Evolutionary conservation across 805 yeast species (phyloP), one percentile per base, ranked within the genome.

Genomic region (Pichia cephalocereana): DNA sequence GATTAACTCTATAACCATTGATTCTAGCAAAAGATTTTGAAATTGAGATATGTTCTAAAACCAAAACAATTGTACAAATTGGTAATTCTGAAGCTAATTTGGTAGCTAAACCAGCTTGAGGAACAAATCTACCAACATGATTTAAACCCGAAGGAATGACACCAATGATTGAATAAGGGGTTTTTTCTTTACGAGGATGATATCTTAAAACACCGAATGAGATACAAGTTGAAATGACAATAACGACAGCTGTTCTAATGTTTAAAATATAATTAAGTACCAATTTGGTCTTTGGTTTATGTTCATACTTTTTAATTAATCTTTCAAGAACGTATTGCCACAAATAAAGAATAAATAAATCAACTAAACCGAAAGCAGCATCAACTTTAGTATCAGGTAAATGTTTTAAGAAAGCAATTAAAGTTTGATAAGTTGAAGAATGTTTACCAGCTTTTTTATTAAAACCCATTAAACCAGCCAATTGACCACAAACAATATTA

Each of bases 1-100:
- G 96, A 51, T 82, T 77, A 58, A 90, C 83, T 58, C 86, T 87
- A 68, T 90, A 90, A 63, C 87, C 96, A 62, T 90, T 89, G 55
- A 89, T 70, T 67, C 97, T 78, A 48, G 96, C 97, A 61, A 90
- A 90, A 1, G 96, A 87, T 66, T 89, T 90, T 46, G 97, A 74
- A 57, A 90, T 90, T 46, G 97, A 89, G 62, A 90, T 90, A 65
- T 90, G 97, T 66, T 90, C 97, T 56, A 90, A 73, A 54, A 90
- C 75, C 57, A 90, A 73, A 51, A 90, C 81, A 57, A 90, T 83
- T 19, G 82, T 76, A 15, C 96, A 83, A 43, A 90, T 91, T 9
- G 97, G 97, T 44, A 90, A 68, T 58, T 89, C 91, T 4, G 82
- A 67, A 14, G 86, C 93, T 64, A 90, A 66, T 36, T 75, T 77